These are phyloP conservation scores for Ambrosiella beaveri DNA, from an alignment of 2,329 filamentous ascomycete genomes.

Conservation along the genomic window DNA sequence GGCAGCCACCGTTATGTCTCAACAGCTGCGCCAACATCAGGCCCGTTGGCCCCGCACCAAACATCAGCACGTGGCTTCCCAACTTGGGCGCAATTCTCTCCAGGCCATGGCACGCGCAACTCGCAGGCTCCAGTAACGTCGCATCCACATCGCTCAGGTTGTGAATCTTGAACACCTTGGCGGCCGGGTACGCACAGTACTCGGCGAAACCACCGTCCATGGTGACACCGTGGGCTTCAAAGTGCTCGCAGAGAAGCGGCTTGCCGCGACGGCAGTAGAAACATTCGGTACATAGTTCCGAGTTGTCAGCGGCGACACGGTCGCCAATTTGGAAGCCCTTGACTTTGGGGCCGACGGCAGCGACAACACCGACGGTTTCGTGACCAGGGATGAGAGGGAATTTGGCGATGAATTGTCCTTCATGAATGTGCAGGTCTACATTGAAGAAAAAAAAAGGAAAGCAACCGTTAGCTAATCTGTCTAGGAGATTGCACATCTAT, in stretches of 20 bases:
- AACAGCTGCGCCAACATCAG: constrained; percentile 47
- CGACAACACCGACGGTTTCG: constrained; percentile 50
- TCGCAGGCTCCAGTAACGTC: constrained; percentile 52
- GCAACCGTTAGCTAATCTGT: not conserved
- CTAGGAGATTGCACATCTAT: not conserved
- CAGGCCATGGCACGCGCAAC: constrained; percentile 52
- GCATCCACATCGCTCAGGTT: constrained; percentile 52
- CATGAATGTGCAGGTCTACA: constrained; percentile 39
- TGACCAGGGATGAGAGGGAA: constrained; percentile 52
- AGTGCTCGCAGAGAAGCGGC: constrained; percentile 50
- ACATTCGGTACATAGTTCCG: constrained; percentile 52
- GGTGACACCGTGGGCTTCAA: constrained; percentile 49
- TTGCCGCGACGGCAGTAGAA: constrained; percentile 57
- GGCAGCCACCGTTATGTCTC: constrained; percentile 47
- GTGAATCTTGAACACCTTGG: constrained; percentile 45
- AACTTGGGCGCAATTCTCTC: constrained; percentile 52
- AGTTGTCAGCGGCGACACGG: constrained; percentile 46
- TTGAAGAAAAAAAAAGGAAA: not conserved
- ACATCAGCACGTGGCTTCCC: constrained; percentile 47
- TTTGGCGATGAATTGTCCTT: constrained; percentile 48
- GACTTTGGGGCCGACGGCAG: constrained; percentile 39
- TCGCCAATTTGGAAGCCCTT: constrained; percentile 44
- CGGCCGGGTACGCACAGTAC: constrained; percentile 38
- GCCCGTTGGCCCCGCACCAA: constrained; percentile 50
- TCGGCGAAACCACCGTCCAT: constrained; percentile 58